Evolutionary conservation across 2,329 filamentous ascomycete species (phyloP).

Genomic region (Colletotrichum graminicola): DNA sequence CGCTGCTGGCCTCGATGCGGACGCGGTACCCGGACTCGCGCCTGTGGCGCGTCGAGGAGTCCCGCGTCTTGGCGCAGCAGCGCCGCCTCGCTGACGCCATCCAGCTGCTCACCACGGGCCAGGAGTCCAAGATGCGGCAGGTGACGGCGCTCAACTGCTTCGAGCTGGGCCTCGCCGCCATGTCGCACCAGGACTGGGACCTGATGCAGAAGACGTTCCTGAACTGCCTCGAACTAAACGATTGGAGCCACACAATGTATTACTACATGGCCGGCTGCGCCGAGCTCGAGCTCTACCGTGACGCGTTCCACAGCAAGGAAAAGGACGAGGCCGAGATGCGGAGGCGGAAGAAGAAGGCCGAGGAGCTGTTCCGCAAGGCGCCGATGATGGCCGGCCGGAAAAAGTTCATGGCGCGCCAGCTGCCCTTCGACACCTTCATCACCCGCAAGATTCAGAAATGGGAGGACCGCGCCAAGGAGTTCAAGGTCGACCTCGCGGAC

Average conservation of each 20-base stretch:
- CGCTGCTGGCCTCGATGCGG: conserved; percentile 80
- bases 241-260: conserved; percentile 91
- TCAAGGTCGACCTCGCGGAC: conserved; percentile 78
- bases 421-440: conserved; percentile 91
- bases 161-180: conserved; percentile 81
- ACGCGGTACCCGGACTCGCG: conserved; percentile 82
- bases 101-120: conserved; percentile 69
- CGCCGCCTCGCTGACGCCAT: conserved; percentile 77
- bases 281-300: conserved; percentile 85
- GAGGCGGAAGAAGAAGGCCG: conserved; percentile 72
- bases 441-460: conserved; percentile 88
- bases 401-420: conserved; percentile 86
- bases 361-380: conserved; percentile 77
- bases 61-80: conserved; percentile 78
- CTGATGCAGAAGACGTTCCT: conserved; percentile 82
- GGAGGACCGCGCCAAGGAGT: conserved; percentile 79
- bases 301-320: conserved; percentile 57
- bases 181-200: conserved; percentile 84
- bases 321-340: conserved; percentile 60
- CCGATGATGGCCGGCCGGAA: conserved; percentile 85
- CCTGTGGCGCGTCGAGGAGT: conserved; percentile 91
- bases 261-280: conserved; percentile 87
- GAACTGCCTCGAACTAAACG: conserved; percentile 81
- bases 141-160: conserved; percentile 88
- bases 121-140: conserved; percentile 84